Evolutionary conservation across 768 basidiomycete species (phyloP), one percentile per base, ranked within the genome.

Genomic region (Holtermanniella nyarrowii): DNA sequence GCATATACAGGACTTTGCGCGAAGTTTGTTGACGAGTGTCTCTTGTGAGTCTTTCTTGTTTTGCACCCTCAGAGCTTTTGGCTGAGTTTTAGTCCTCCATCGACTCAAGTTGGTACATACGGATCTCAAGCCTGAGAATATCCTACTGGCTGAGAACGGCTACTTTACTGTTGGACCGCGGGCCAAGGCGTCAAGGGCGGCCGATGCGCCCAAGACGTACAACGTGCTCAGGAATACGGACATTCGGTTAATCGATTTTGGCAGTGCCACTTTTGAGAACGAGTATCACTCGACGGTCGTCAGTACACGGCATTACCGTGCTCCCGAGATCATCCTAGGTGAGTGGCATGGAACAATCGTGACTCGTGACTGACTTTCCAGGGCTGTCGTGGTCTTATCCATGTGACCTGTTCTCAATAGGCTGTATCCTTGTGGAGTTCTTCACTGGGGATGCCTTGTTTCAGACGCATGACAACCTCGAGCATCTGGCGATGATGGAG

Each of bases 401-500:
- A 1, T 97, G 95, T 73, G 95, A 99, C 73, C 88, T 89, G 26
- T 99, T 95, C 74, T 99, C 95, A 16, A 79, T 99, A 46, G 95
- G 95, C 5, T 99, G 95, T 74, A 99, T 99, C 60, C 80, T 99
- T 22, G 91, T 99, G 52, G 95, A 99, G 71, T 97, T 99, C 71
- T 93, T 82, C 75, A 99, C 95, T 16, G 95, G 95, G 23, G 82
- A 89, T 26, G 95, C 95, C 5, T 79, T 99, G n/a, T 99, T 95
- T 74, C 95, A 99, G 73, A 97, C 95, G 0, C 95, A 97, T 65
- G 93, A 97, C 73, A 97, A 99, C 70, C 79, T 97, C 7, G 95
- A 99, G 71, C 95, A 99, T 73, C 81, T 99, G 13, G 95, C 93
- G 39, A 99, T 99, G 95, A 99, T 99, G 95, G 91, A 97, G 70